A percentile compares a stretch with the other conserved stretches of the same genome.
phyloP scores from a whole-genome alignment of 2,329 filamentous ascomycete genomes.

The Hirsutella minnesotensis region DNA sequence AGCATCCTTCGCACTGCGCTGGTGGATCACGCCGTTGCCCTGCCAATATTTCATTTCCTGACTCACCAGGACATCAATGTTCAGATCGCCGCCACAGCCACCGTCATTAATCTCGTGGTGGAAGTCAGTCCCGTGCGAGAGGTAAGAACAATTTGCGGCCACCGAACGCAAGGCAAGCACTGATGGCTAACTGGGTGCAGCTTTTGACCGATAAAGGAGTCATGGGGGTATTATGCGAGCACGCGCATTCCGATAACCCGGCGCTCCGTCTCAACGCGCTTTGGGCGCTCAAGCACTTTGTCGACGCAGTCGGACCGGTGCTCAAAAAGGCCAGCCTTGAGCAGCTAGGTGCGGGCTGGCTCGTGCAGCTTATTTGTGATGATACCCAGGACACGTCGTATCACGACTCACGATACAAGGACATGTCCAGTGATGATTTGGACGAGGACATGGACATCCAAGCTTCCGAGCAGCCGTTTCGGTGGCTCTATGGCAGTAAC shows the following conservation, averaged over 20 bases:
- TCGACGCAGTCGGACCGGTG: slow-evolving; percentile 57
- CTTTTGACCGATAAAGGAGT: slow-evolving; percentile 63
- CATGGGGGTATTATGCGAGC: slow-evolving; percentile 65
- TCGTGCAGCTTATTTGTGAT: slow-evolving; percentile 64
- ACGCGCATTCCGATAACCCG: slow-evolving; percentile 72
- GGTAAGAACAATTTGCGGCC: slow-evolving; percentile 28
- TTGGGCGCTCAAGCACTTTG: slow-evolving; percentile 89
- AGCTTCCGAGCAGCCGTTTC: slow-evolving; percentile 29
- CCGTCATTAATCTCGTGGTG: slow-evolving; percentile 73
- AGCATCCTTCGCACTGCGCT: slow-evolving; percentile 74
- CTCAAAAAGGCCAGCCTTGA: slow-evolving; percentile 69
- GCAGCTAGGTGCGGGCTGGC: slow-evolving; percentile 66
- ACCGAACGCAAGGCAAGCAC: not conserved
- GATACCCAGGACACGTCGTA: slow-evolving; percentile 43
- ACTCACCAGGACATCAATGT: slow-evolving; percentile 66
- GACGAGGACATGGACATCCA: slow-evolving; percentile 50
- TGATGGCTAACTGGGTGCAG: slow-evolving; percentile 26
- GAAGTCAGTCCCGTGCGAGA: slow-evolving; percentile 88
- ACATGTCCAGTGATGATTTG: slow-evolving; percentile 25
- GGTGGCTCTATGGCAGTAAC: slow-evolving; percentile 21
- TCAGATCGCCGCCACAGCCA: slow-evolving; percentile 74
- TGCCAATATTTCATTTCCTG: slow-evolving; percentile 65
- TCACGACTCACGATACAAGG: slow-evolving; percentile 21
- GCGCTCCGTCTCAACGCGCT: slow-evolving; percentile 72
- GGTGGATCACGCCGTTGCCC: slow-evolving; percentile 72